These are phyloP conservation scores for Trichoderma harzianum DNA, from an alignment of 2,329 filamentous ascomycete species.

Conservation along the genomic window DNA sequence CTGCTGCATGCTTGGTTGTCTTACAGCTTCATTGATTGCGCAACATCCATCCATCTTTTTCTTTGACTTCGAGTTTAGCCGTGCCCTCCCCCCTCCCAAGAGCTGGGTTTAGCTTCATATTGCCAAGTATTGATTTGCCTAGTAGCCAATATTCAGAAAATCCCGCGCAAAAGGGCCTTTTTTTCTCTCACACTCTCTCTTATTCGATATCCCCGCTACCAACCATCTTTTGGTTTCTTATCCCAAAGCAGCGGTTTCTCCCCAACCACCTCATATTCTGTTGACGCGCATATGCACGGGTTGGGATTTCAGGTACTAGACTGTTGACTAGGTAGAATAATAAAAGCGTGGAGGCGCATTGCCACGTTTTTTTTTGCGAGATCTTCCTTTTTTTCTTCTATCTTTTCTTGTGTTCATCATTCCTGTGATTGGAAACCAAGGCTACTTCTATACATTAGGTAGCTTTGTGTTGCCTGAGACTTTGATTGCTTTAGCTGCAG, in stretches of 20 bases:
- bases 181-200: too few species aligned
- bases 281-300: neutral
- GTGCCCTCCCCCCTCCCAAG: neutral
- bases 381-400: neutral
- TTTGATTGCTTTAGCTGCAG: neutral
- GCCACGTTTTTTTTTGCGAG: neutral
- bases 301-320: neutral
- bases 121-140: neutral
- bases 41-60: neutral
- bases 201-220: too few species aligned
- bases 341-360: conserved; percentile 1
- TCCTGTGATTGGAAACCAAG: neutral
- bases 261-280: conserved; percentile 17
- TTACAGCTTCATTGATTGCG: neutral
- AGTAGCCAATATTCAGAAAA: neutral
- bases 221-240: neutral
- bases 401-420: neutral
- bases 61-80: neutral
- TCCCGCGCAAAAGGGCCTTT: neutral
- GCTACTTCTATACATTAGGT: too few species aligned
- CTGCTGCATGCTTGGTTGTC: neutral
- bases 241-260: neutral
- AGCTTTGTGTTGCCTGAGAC: neutral
- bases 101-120: neutral
- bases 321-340: neutral